These are phyloP conservation scores for Chlamydomonas sphaeroides DNA, from an alignment of 139 green algal genomes.

Conservation along the genomic window DNA sequence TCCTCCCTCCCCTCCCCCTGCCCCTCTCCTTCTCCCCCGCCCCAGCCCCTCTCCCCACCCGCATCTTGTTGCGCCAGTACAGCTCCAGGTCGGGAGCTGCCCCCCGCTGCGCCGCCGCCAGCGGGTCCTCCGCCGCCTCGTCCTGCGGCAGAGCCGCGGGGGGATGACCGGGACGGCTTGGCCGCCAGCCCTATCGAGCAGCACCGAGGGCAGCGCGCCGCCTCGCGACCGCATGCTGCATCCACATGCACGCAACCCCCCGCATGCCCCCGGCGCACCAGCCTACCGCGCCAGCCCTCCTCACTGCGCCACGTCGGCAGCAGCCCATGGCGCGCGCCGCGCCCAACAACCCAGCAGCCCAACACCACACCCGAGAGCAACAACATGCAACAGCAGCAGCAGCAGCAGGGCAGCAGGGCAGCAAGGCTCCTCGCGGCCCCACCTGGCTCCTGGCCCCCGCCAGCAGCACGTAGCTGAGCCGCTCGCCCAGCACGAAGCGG, in stretches of 20 bases:
- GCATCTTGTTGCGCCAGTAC: constrained; percentile 82
- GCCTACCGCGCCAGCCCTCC: not conserved
- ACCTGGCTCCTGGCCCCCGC: constrained; percentile 48
- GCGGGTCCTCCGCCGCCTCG: constrained; percentile 76
- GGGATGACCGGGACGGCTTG: too few relatives aligned
- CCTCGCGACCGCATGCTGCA: not conserved
- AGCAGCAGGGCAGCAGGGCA: too few relatives aligned
- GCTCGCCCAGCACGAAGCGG: constrained; percentile 81
- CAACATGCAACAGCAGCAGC: too few relatives aligned
- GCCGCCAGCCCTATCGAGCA: too few relatives aligned
- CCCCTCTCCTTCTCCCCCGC: constrained; percentile 30
- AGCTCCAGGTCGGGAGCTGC: constrained; percentile 61
- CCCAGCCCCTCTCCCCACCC: not conserved
- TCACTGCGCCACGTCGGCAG: not conserved
- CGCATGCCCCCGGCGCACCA: not conserved
- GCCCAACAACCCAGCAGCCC: too few relatives aligned
- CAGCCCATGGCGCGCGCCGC: too few relatives aligned
- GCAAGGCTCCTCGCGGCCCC: not conserved
- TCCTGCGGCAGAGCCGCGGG: constrained; percentile 53
- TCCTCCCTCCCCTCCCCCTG: not conserved
- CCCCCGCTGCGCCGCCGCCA: constrained; percentile 56
- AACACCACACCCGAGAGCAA: too few relatives aligned
- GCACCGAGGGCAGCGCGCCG: too few relatives aligned
- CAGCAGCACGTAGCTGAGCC: constrained; percentile 82
- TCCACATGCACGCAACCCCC: not conserved